Conservation (phyloP, 495 filamentous ascomycete genomes). For the Amniculicola lignicola region DNA sequence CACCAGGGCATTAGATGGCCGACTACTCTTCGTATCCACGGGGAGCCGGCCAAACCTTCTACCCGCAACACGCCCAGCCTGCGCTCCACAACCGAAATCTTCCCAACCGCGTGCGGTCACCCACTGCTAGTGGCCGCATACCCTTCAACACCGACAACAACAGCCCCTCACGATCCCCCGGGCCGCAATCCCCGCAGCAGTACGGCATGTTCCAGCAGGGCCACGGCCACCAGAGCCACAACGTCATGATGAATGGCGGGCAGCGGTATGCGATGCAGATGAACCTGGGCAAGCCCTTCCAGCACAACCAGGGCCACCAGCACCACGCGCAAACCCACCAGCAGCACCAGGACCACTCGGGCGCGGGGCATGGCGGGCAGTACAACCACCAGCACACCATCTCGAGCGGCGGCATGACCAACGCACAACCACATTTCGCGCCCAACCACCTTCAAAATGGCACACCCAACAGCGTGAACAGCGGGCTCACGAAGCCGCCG, state of each 20-base stretch:
- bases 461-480: constrained; percentile 55
- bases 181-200: constrained; percentile 62
- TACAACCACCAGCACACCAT: constrained; percentile 75
- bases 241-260: constrained; percentile 68
- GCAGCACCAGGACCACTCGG: constrained; percentile 72
- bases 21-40: constrained; percentile 75
- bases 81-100: constrained; percentile 48
- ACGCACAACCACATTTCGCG: constrained; percentile 71
- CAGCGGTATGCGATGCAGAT: constrained; percentile 64
- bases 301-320: constrained; percentile 39
- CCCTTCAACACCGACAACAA: constrained; percentile 57
- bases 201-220: constrained; percentile 78
- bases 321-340: constrained; percentile 61
- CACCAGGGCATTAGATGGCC: constrained; percentile 63
- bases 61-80: constrained; percentile 54
- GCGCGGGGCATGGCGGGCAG: constrained; percentile 47
- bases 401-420: constrained; percentile 69
- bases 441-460: constrained; percentile 74
- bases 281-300: constrained; percentile 64
- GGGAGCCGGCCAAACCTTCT: constrained; percentile 64
- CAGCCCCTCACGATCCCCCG: constrained; percentile 67
- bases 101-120: constrained; percentile 57
- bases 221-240: constrained; percentile 74
- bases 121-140: constrained; percentile 47
- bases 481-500: constrained; percentile 57